phyloP scores from a whole-genome alignment of 2,329 filamentous ascomycete species.

The Penicillium sclerotiorum region DNA sequence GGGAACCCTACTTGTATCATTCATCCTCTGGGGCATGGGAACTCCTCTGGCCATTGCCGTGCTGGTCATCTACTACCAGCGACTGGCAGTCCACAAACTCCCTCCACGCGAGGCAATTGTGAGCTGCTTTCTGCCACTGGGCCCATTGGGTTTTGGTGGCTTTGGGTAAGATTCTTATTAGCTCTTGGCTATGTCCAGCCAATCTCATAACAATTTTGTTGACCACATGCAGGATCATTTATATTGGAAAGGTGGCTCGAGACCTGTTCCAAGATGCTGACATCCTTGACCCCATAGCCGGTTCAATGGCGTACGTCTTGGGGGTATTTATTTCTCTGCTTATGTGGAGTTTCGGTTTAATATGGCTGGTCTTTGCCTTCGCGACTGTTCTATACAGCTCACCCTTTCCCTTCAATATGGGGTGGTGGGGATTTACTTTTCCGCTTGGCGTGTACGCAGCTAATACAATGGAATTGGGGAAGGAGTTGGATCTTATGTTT shows the following conservation, averaged over 20 bases:
- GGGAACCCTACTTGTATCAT: conserved; percentile 65
- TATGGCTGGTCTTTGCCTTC: conserved; percentile 59
- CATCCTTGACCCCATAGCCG: conserved; percentile 45
- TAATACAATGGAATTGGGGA: conserved; percentile 43
- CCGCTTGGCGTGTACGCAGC: conserved; percentile 55
- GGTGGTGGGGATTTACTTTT: conserved; percentile 63
- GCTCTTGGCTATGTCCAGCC: not conserved
- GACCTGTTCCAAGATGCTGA: conserved; percentile 44
- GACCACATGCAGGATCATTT: conserved; percentile 46
- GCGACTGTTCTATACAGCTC: conserved; percentile 45
- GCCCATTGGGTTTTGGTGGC: conserved; percentile 67
- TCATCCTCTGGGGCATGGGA: conserved; percentile 70
- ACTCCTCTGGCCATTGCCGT: conserved; percentile 63
- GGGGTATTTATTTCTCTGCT: conserved; percentile 58
- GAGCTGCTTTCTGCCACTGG: conserved; percentile 67
- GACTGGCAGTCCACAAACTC: conserved; percentile 66
- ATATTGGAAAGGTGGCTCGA: conserved; percentile 50
- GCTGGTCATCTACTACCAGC: conserved; percentile 69
- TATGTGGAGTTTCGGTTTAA: conserved; percentile 60
- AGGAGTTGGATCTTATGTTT: conserved; percentile 54
- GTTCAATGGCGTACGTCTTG: conserved; percentile 60
- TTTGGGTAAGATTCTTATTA: conserved; percentile 47
- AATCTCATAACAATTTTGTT: too few relatives aligned
- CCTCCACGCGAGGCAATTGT: conserved; percentile 69
- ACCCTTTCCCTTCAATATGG: conserved; percentile 61